These are phyloP conservation scores for Bipolaris victoriae DNA, from an alignment of 2,329 filamentous ascomycete species.

Conservation along the genomic window DNA sequence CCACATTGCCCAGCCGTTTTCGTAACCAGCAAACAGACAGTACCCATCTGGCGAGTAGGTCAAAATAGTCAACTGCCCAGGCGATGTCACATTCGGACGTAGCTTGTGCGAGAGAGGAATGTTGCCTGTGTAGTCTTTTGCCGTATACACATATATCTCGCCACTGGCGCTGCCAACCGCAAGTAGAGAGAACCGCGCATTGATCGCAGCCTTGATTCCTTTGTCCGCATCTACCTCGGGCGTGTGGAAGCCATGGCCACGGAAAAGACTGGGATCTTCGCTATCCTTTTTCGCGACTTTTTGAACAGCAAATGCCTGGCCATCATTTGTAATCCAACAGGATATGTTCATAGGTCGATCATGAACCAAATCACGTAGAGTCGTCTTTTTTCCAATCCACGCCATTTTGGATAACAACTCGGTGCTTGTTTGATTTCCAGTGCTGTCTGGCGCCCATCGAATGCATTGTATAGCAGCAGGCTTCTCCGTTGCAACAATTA, in stretches of 20 bases:
- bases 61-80: conserved; percentile 75
- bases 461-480: conserved; percentile 97
- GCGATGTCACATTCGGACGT: conserved; percentile 70
- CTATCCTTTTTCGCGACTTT: conserved; percentile 56
- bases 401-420: conserved; percentile 86
- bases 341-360: conserved; percentile 96
- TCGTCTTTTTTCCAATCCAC: conserved; percentile 80
- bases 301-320: conserved; percentile 89
- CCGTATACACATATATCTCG: conserved; percentile 85
- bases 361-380: conserved; percentile 83
- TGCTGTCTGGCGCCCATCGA: conserved; percentile 84
- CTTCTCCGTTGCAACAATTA: conserved; percentile 88
- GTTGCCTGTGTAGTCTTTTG: conserved; percentile 90
- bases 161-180: conserved; percentile 84
- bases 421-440: conserved; percentile 84
- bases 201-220: conserved; percentile 80
- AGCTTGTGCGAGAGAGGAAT: conserved; percentile 86
- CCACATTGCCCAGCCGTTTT: conserved; percentile 94
- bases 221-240: conserved; percentile 65
- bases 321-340: conserved; percentile 89
- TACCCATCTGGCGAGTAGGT: conserved; percentile 95
- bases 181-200: conserved; percentile 92
- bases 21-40: conserved; percentile 91
- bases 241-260: conserved; percentile 87
- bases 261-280: conserved; percentile 72